phyloP scores from a whole-genome alignment of 192 early-diverging fungal species.

The Mortierella claussenii region DNA sequence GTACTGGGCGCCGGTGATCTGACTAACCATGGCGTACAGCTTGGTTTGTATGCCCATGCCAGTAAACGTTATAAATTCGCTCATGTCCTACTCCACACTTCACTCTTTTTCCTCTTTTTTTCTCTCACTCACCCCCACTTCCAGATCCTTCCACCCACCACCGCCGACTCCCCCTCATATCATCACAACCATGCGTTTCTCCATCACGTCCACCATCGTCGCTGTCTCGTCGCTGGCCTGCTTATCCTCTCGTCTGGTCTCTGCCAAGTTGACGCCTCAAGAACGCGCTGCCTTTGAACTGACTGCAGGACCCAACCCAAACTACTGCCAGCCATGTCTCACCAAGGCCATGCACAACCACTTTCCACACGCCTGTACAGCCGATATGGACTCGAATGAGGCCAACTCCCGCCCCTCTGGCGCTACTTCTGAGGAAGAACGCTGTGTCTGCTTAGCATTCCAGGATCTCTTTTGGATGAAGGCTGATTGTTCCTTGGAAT shows the following conservation, averaged over 20 bases:
- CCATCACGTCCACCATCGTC: constrained; percentile 11
- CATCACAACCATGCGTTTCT: constrained; percentile 30
- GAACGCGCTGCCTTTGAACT: constrained; percentile 18
- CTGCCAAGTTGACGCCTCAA: constrained; percentile 14
- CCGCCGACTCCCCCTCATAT: background rate
- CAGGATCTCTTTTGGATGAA: constrained; percentile 50
- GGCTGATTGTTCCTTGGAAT: constrained; percentile 47
- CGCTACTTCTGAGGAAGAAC: constrained; percentile 26
- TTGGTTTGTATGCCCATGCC: too few relatives aligned
- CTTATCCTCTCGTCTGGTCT: constrained; percentile 23
- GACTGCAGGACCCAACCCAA: constrained; percentile 8
- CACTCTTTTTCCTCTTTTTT: background rate
- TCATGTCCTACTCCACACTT: background rate
- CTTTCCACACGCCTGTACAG: constrained; percentile 41
- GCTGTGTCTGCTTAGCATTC: constrained; percentile 43
- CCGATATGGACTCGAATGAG: constrained; percentile 7
- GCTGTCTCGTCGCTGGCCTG: constrained; percentile 29
- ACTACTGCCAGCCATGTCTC: constrained; percentile 32
- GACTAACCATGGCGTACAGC: too few relatives aligned
- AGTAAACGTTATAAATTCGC: background rate
- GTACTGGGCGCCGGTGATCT: too few relatives aligned
- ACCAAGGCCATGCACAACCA: constrained; percentile 52
- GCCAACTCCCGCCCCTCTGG: constrained; percentile 28
- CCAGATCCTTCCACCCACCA: background rate
- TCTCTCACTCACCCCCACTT: constrained; percentile 15